Conservation (phyloP, 2,329 filamentous ascomycete genomes). For the Fusarium compactum region DNA sequence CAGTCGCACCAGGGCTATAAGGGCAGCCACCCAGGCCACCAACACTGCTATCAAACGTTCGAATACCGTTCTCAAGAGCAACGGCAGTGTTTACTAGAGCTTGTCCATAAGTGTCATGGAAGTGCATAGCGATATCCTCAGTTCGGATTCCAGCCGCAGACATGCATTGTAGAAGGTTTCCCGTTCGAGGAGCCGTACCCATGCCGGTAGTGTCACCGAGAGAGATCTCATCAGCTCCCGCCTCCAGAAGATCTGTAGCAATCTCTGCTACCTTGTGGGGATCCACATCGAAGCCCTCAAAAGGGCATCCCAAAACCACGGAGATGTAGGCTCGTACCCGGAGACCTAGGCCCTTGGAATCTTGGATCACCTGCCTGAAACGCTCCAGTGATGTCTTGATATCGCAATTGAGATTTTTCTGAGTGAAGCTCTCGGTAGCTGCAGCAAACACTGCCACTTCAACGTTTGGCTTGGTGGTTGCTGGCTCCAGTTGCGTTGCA, state of each 20-base stretch:
- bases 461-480: slow-evolving; percentile 60
- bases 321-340: slow-evolving; percentile 84
- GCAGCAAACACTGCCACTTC: slow-evolving; percentile 86
- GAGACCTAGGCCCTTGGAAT: slow-evolving; percentile 73
- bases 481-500: slow-evolving; percentile 63
- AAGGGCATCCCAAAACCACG: slow-evolving; percentile 84
- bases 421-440: slow-evolving; percentile 83
- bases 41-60: slow-evolving; percentile 84
- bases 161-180: slow-evolving; percentile 73
- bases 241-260: slow-evolving; percentile 78
- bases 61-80: slow-evolving; percentile 79
- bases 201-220: slow-evolving; percentile 93
- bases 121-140: slow-evolving; percentile 83
- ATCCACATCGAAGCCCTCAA: slow-evolving; percentile 73
- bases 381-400: slow-evolving; percentile 78
- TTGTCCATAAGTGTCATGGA: slow-evolving; percentile 90
- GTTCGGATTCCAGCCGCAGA: slow-evolving; percentile 74
- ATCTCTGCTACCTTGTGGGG: slow-evolving; percentile 74
- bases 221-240: slow-evolving; percentile 91
- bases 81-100: slow-evolving; percentile 86
- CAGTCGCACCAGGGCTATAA: slow-evolving; percentile 86
- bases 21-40: slow-evolving; percentile 87
- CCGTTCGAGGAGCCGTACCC: slow-evolving; percentile 80
- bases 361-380: slow-evolving; percentile 77
- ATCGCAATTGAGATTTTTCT: slow-evolving; percentile 84